Percentiles rank a stretch among this genome's conserved stretches.
These are phyloP conservation scores for Lactarius evosmus DNA, from an alignment of 768 basidiomycete genomes.

Conservation along the genomic window DNA sequence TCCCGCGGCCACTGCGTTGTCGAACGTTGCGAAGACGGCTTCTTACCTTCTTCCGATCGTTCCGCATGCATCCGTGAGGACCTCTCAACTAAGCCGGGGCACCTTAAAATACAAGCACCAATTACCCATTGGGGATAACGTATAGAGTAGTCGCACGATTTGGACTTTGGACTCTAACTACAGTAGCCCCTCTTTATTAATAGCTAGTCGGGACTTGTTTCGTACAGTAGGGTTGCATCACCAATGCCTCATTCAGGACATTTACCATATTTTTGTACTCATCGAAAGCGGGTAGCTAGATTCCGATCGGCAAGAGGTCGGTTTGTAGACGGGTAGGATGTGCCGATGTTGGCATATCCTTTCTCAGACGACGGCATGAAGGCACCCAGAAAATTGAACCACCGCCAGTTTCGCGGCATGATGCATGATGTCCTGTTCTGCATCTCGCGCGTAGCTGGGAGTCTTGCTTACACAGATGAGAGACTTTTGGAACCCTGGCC, in stretches of 20 bases:
- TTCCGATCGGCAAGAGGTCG: neutral
- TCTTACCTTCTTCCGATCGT: conserved; percentile 1
- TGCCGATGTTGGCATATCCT: neutral
- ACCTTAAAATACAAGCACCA: neutral
- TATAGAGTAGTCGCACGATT: neutral
- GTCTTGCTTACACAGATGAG: too few species aligned
- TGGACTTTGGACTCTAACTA: neutral
- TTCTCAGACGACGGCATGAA: neutral
- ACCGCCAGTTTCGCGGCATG: too few species aligned
- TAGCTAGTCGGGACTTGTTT: neutral
- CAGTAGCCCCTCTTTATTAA: neutral
- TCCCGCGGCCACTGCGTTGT: conserved; percentile 16
- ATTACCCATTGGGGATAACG: neutral
- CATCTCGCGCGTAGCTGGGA: neutral
- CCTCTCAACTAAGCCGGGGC: neutral
- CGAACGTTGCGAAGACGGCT: neutral
- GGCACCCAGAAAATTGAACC: neutral
- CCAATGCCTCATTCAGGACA: neutral
- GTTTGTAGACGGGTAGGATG: neutral
- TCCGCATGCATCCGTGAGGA: neutral
- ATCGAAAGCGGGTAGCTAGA: neutral
- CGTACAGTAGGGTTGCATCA: neutral
- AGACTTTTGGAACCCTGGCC: too few species aligned
- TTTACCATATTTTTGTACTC: neutral
- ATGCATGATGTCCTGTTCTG: neutral